phyloP scores from a whole-genome alignment of 2,329 filamentous ascomycete genomes.

The Aureobasidium pullulans region DNA sequence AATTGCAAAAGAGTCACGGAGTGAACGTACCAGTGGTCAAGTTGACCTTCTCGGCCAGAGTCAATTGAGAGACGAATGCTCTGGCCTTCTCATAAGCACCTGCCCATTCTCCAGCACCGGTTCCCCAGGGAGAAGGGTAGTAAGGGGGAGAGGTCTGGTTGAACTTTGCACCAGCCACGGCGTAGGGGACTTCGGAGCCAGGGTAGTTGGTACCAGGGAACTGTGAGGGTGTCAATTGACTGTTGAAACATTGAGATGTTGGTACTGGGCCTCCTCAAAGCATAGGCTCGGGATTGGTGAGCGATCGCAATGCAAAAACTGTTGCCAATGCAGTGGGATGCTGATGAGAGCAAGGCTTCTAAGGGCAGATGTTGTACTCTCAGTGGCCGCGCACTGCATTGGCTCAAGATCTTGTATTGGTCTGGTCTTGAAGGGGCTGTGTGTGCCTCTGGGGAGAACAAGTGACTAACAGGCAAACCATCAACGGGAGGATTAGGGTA shows the following conservation, averaged over 20 bases:
- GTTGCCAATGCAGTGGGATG: too few species aligned
- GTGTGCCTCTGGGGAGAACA: neutral
- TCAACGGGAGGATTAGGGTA: slow-evolving; percentile 17
- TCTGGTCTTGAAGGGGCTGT: too few species aligned
- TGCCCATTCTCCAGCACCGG: slow-evolving; percentile 65
- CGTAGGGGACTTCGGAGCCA: slow-evolving; percentile 22
- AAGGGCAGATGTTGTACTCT: too few species aligned
- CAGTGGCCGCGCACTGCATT: too few species aligned
- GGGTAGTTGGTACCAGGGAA: slow-evolving; percentile 23
- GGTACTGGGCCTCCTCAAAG: too few species aligned
- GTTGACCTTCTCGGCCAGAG: slow-evolving; percentile 85
- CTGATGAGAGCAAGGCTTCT: too few species aligned
- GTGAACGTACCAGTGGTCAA: slow-evolving; percentile 63
- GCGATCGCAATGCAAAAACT: too few species aligned
- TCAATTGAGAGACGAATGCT: slow-evolving; percentile 74
- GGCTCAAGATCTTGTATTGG: too few species aligned
- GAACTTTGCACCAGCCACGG: slow-evolving; percentile 24
- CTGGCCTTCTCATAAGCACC: slow-evolving; percentile 69
- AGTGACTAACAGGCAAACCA: slow-evolving; percentile 17
- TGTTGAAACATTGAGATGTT: too few species aligned
- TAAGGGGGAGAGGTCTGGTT: slow-evolving; percentile 51
- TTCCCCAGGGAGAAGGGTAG: slow-evolving; percentile 85
- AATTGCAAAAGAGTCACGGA: neutral
- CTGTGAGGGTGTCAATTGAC: neutral
- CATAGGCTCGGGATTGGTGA: too few species aligned